phyloP scores from a whole-genome alignment of 345 rosid genomes.

The Nasturtium officinale region DNA sequence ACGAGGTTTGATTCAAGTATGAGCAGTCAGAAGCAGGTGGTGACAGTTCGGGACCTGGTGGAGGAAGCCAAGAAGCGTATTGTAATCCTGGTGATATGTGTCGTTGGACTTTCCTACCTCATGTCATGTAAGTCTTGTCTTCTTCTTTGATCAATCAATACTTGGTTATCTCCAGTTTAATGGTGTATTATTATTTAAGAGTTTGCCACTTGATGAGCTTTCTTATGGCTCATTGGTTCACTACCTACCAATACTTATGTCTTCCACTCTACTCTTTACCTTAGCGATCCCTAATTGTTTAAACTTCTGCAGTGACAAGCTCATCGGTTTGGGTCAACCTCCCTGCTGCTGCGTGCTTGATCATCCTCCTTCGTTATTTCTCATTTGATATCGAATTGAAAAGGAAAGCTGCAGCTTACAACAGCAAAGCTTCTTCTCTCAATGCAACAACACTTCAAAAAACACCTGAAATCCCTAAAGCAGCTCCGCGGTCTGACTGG shows the following conservation, averaged over 20 bases:
- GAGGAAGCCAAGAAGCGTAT: constrained; percentile 97
- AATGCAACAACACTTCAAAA: constrained; percentile 46
- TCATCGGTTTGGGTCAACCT: constrained; percentile 93
- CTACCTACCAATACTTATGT: constrained; percentile 1
- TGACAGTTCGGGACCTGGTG: constrained; percentile 67
- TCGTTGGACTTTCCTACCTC: constrained; percentile 87
- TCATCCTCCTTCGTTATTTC: constrained; percentile 80
- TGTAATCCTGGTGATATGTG: constrained; percentile 80
- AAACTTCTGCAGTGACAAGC: constrained; percentile 76
- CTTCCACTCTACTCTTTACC: neutral
- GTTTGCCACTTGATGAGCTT: neutral
- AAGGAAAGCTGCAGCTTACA: constrained; percentile 71
- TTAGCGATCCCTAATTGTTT: constrained; percentile 20
- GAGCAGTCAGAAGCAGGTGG: constrained; percentile 68
- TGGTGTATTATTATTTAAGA: too few relatives aligned
- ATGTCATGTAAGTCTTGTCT: constrained; percentile 71
- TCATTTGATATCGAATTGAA: constrained; percentile 81
- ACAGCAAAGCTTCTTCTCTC: constrained; percentile 51
- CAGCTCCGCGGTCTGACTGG: constrained; percentile 66
- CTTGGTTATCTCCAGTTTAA: neutral
- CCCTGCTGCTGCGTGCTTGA: constrained; percentile 86
- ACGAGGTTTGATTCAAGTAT: constrained; percentile 37
- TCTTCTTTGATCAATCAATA: constrained; percentile 8
- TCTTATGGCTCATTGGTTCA: constrained; percentile 2
- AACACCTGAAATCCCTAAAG: constrained; percentile 51